Percentiles rank a stretch among this genome's conserved stretches.
Conservation (phyloP, 371 early-diverging fungal genomes). For the Chytridium lagenaria region DNA sequence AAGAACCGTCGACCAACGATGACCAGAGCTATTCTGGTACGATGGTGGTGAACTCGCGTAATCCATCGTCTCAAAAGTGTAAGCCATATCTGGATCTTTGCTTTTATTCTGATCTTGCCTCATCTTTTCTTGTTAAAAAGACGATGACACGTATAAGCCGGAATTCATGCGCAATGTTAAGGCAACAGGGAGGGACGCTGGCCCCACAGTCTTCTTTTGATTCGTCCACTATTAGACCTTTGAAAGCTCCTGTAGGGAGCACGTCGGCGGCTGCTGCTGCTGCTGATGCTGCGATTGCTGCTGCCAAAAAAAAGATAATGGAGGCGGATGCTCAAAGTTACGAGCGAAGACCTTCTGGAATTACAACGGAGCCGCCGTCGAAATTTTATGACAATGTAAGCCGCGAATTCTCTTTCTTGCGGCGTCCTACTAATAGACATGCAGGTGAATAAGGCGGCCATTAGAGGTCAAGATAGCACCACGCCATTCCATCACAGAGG, state of each 20-base stretch:
- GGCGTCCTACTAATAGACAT: no score
- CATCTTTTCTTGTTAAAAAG: not conserved
- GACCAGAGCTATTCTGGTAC: slow-evolving; percentile 17
- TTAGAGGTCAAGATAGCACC: not conserved
- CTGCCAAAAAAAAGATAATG: slow-evolving; percentile 1
- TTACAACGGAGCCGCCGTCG: not conserved
- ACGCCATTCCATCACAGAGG: not conserved
- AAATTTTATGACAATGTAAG: not conserved
- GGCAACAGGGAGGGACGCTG: not conserved
- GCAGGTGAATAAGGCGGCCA: no score
- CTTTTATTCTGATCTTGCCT: not conserved
- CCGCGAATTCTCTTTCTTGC: not conserved
- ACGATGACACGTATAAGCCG: slow-evolving; percentile 17
- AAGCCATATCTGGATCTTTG: not conserved
- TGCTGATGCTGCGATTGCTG: slow-evolving; percentile 12
- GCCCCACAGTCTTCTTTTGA: not conserved
- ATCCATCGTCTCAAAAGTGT: not conserved
- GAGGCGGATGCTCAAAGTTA: not conserved
- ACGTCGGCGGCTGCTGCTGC: not conserved
- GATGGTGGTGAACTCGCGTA: slow-evolving; percentile 12
- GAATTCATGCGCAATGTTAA: not conserved
- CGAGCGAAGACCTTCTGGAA: not conserved
- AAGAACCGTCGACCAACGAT: slow-evolving; percentile 5
- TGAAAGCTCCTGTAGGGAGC: not conserved
- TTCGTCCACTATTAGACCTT: slow-evolving; percentile 4